phyloP scores from a whole-genome alignment of 164 flowering plant genomes.

The Liquidambar formosana region DNA sequence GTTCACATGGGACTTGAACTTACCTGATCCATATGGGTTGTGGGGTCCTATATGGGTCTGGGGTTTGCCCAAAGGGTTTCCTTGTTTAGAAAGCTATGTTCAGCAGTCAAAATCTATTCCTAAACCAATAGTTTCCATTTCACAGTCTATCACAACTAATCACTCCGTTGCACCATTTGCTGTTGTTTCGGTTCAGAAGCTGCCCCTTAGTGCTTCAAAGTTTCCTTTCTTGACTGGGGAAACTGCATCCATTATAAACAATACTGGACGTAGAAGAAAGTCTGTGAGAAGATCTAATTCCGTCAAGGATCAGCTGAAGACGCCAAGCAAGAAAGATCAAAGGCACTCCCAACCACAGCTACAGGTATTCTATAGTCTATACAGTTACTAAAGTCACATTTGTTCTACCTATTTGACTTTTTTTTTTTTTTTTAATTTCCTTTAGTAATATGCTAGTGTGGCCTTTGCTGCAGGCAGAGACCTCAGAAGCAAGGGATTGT shows the following conservation, averaged over 20 bases:
- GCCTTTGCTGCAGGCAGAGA: neutral
- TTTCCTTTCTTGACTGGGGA: constrained; percentile 29
- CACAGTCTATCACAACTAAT: constrained; percentile 24
- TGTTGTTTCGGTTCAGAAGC: constrained; percentile 16
- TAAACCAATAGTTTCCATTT: constrained; percentile 19
- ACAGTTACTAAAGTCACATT: neutral
- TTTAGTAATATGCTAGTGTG: neutral
- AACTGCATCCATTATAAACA: constrained; percentile 22
- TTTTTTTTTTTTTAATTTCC: neutral
- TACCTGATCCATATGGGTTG: no score
- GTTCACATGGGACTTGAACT: no score
- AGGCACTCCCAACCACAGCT: constrained; percentile 28
- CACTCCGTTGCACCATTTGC: constrained; percentile 20
- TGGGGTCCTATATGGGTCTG: no score
- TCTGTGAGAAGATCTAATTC: constrained; percentile 49
- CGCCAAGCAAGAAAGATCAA: constrained; percentile 28
- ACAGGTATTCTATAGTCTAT: constrained; percentile 45
- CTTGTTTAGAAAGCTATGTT: constrained; percentile 17
- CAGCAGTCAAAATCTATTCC: constrained; percentile 32
- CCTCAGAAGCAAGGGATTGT: constrained; percentile 5
- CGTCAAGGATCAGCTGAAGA: constrained; percentile 48
- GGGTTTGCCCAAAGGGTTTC: no score
- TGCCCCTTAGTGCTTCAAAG: constrained; percentile 11
- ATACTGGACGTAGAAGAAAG: constrained; percentile 35
- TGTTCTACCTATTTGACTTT: neutral